Percentiles rank a stretch among this genome's conserved stretches.
phyloP scores from a whole-genome alignment of 345 rosid species.

The Turnera subulata region DNA sequence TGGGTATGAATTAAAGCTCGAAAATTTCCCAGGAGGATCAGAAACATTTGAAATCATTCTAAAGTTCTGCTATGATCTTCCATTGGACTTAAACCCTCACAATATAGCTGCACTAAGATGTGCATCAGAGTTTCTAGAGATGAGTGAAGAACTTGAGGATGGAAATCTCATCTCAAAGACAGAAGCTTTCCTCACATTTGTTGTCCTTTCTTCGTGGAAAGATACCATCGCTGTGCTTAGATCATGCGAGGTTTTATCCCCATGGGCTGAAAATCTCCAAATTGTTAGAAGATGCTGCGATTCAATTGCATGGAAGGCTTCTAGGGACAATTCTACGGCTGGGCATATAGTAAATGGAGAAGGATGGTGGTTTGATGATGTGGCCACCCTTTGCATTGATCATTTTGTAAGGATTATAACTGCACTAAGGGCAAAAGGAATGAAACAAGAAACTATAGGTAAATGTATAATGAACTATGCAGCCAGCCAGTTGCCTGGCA shows the following conservation, averaged over 20 bases:
- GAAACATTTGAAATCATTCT: constrained; percentile 62
- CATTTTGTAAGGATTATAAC: constrained; percentile 72
- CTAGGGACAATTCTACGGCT: constrained; percentile 30
- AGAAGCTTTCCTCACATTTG: constrained; percentile 78
- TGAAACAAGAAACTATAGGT: constrained; percentile 50
- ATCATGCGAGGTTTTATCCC: constrained; percentile 64
- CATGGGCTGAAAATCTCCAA: constrained; percentile 91
- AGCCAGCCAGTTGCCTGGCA: constrained; percentile 45
- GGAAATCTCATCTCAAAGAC: constrained; percentile 75
- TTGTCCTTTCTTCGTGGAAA: constrained; percentile 74
- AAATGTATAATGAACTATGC: constrained; percentile 61
- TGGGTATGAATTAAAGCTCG: constrained; percentile 55
- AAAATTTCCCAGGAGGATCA: constrained; percentile 73
- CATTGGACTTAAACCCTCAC: constrained; percentile 49
- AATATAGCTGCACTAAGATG: constrained; percentile 71
- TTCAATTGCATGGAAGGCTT: constrained; percentile 72
- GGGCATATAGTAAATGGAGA: constrained; percentile 33
- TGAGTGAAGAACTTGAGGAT: constrained; percentile 82
- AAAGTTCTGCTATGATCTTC: constrained; percentile 68
- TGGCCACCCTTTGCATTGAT: constrained; percentile 51
- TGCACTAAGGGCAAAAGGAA: constrained; percentile 50
- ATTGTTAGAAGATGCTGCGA: constrained; percentile 83
- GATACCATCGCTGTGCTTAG: constrained; percentile 66
- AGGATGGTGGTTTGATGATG: constrained; percentile 46
- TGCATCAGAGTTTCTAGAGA: constrained; percentile 76